Evolutionary conservation across 495 filamentous ascomycete genomes (phyloP), one percentile per base, ranked within the genome.

Genomic region (Gamarada debralockiae): DNA sequence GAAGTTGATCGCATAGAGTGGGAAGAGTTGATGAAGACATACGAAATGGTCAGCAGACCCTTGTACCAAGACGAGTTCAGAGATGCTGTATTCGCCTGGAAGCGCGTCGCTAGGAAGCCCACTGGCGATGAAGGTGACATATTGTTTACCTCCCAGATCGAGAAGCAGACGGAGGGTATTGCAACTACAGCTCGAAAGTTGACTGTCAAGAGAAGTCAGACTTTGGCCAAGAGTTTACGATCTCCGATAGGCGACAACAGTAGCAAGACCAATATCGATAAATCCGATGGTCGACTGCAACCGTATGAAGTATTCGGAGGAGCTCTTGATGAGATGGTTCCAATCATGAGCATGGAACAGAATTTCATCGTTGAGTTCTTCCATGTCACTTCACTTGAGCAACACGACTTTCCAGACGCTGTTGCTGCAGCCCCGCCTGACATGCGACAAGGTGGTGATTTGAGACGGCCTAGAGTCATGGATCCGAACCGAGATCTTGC

Each of bases 331-430:
- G 89, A 96, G 66, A 80, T 88, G 50, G 68, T 89, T 40, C 84
- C 82, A 18, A 78, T 93, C 52, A 82, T 96, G 34, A 84, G 86
- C 43, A 87, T 87, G 55, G 92, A 97, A 70, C 92, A 97, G 66
- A 96, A 96, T 62, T 97, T 97, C 60, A 72, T 96, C 23, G 82
- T 95, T 20, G 87, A 93, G 49, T 93, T 96, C 69, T 97, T 97
- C 73, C 90, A 96, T 50, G 77, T 93, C 8, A 86, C 83, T 29
- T 93, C 90, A 14, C 73, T 89, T 12, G 80, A 86, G 48, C 83
- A 77, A 13, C 69, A 76, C 13, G 92, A 97, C 58, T 97, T 96
- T 59, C 73, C 84, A 1, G 92, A 97, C 40, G 76, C 89, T 2
- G 82, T 95, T 17, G 70, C 76, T 18, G 73, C 78, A 4, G 75